These are phyloP conservation scores for Pseudonitzschia multiseries DNA, from an alignment of 108 stramenopile species.

Conservation along the genomic window DNA sequence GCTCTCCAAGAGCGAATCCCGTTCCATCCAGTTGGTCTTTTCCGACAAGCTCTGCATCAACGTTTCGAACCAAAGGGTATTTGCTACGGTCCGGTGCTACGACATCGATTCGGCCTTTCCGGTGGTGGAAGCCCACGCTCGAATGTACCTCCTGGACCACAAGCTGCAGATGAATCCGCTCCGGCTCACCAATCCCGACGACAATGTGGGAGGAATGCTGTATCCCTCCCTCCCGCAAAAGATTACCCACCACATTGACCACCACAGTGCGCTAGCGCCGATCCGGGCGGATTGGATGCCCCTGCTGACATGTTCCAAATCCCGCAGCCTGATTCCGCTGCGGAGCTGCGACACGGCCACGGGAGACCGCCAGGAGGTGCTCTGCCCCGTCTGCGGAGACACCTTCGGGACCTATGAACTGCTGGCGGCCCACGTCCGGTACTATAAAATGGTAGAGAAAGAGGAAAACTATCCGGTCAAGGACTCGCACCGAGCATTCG, in stretches of 20 bases:
- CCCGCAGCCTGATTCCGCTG: conserved; percentile 52
- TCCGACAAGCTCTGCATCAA: conserved; percentile 62
- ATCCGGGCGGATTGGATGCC: conserved; percentile 21
- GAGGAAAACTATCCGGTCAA: conserved; percentile 39
- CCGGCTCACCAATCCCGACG: conserved; percentile 63
- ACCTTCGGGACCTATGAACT: conserved; percentile 56
- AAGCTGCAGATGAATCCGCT: conserved; percentile 46
- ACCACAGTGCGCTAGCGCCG: conserved; percentile 41
- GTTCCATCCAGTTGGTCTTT: conserved; percentile 79
- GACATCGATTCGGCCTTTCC: conserved; percentile 72
- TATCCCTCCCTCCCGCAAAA: conserved; percentile 51
- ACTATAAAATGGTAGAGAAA: conserved; percentile 51
- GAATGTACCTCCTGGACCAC: conserved; percentile 68
- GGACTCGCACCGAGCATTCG: conserved; percentile 23
- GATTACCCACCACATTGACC: conserved; percentile 67
- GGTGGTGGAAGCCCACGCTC: conserved; percentile 86
- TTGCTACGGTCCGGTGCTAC: conserved; percentile 48
- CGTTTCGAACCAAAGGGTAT: conserved; percentile 19
- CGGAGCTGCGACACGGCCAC: conserved; percentile 48
- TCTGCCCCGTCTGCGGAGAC: conserved; percentile 71
- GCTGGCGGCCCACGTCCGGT: conserved; percentile 54
- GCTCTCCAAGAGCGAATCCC: conserved; percentile 58
- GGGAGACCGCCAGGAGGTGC: conserved; percentile 49
- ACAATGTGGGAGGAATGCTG: conserved; percentile 61
- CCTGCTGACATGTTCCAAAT: conserved; percentile 36